Conservation (phyloP, 2,329 filamentous ascomycete genomes). For the Aschersonia sp. region DNA sequence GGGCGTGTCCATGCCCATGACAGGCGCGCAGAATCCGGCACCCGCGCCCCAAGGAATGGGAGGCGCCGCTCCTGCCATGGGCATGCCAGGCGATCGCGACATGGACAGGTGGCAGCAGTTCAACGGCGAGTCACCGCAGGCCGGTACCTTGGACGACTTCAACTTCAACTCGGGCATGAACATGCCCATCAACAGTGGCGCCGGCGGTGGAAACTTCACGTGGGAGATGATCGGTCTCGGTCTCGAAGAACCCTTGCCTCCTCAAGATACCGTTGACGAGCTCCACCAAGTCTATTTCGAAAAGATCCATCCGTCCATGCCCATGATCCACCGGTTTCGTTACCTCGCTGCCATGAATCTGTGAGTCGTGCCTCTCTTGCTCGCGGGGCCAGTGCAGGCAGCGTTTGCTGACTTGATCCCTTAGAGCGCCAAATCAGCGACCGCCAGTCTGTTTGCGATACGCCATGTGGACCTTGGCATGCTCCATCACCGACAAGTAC, state of each 20-base stretch:
- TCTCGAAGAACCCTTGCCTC: constrained; percentile 43
- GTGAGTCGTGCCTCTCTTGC: constrained; percentile 19
- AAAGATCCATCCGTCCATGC: constrained; percentile 71
- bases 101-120: constrained; percentile 43
- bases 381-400: not conserved
- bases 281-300: constrained; percentile 83
- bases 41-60: constrained; percentile 14
- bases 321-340: constrained; percentile 79
- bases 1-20: constrained; percentile 13
- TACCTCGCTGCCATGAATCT: constrained; percentile 84
- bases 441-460: constrained; percentile 83
- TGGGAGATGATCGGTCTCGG: constrained; percentile 63
- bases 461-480: constrained; percentile 92
- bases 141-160: constrained; percentile 37
- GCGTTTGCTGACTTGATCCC: not conserved
- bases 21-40: constrained; percentile 9
- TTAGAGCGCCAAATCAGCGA: constrained; percentile 61
- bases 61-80: constrained; percentile 30
- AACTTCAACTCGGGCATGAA: constrained; percentile 35
- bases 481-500: constrained; percentile 72
- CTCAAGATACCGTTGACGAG: constrained; percentile 59
- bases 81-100: constrained; percentile 30
- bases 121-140: constrained; percentile 36
- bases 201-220: constrained; percentile 43
- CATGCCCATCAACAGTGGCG: constrained; percentile 33